Evolutionary conservation across 1,139 yeast species (phyloP), one percentile per base, ranked within the genome.

Genomic region (Magnusiomyces clavatus): DNA sequence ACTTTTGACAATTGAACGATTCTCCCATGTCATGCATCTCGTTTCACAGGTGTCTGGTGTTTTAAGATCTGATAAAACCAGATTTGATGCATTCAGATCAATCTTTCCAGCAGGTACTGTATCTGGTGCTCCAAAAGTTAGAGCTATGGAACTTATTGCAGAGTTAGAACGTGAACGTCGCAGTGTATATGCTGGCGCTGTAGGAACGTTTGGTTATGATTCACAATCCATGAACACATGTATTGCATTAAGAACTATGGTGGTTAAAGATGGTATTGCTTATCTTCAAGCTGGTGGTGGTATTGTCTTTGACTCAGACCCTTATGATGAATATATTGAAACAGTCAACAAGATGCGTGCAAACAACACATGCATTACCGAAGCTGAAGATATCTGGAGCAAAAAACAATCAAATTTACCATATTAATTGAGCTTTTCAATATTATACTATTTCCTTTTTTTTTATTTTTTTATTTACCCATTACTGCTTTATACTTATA

Each of bases 251-350:
- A 80, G 98, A 71, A 92, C 98, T 1, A 92, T 92, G 97, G 92
- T 92, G 43, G 86, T 79, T 64, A 92, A 92, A 66, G 88, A 90
- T 60, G 94, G 94, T 17, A 75, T 79, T 46, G 97, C 96, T 0
- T 92, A 89, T 64, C 76, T 92, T 60, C 98, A 92, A 73, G 97
- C 98, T 2, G 98, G 98, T 59, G 98, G 98, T 51, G 98, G 98
- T 55, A 92, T 92, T 67, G 98, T 92, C 36, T 83, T 76, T 65
- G 98, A 92, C 68, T 86, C 96, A 59, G 97, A 92, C 66, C 95
- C 94, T 54, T 83, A 84, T 63, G 98, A 92, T 57, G 98, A 92
- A 73, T 92, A 90, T 68, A 73, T 89, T 52, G 98, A 92, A 73
- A 92, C 98, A 1, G 83, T 92, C 84, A 92, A 92, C 76, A 92